These are phyloP conservation scores for Hericium rajendrae DNA, from an alignment of 768 basidiomycete genomes.

Conservation along the genomic window DNA sequence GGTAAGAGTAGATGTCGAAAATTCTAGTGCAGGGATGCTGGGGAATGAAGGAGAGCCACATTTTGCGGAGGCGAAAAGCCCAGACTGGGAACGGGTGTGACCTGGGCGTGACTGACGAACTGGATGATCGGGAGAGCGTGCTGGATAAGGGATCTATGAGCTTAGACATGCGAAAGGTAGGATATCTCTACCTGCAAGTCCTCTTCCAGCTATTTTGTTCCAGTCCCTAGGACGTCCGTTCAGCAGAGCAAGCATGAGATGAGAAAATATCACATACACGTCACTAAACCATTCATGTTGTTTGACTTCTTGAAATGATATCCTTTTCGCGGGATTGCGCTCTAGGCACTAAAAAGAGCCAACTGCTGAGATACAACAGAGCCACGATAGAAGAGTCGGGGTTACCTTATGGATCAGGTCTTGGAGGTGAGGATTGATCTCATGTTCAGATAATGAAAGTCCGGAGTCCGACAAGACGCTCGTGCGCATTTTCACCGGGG, in stretches of 20 bases:
- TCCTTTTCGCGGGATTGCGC: conserved; percentile 10
- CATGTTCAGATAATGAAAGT: neutral
- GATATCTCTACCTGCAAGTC: neutral
- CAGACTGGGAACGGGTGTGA: neutral
- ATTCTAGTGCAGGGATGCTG: too few species aligned
- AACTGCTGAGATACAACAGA: neutral
- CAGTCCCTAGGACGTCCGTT: conserved; percentile 3
- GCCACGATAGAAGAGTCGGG: neutral
- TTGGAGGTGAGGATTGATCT: neutral
- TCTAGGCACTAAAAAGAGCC: conserved; percentile 9
- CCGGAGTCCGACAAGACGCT: neutral
- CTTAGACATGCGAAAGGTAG: neutral
- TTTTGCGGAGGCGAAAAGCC: too few species aligned
- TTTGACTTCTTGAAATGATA: conserved; percentile 2
- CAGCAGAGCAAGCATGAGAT: neutral
- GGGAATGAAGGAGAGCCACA: too few species aligned
- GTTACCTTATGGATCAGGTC: conserved; percentile 9
- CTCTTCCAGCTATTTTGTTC: neutral
- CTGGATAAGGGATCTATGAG: neutral
- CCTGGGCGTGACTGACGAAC: neutral
- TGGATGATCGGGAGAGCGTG: neutral
- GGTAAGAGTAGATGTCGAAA: too few species aligned
- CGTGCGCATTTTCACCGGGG: conserved; percentile 1
- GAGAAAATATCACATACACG: conserved; percentile 1
- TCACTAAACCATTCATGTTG: conserved; percentile 7